These are phyloP conservation scores for Terfezia claveryi DNA, from an alignment of 495 filamentous ascomycete genomes.

Conservation along the genomic window DNA sequence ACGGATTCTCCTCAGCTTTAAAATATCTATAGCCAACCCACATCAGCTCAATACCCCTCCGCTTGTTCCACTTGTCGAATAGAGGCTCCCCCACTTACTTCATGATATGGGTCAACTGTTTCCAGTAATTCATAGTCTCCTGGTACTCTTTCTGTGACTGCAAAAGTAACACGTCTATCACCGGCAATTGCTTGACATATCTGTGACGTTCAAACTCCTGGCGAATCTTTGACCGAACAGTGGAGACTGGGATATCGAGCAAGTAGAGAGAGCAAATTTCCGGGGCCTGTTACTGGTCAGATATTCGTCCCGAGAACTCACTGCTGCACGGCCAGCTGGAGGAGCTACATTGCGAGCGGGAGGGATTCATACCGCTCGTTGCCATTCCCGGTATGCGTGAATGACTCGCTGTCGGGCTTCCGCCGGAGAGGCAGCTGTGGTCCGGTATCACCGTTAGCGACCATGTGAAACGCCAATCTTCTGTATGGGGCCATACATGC, in stretches of 20 bases:
- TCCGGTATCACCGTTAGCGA: neutral
- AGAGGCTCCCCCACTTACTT: slow-evolving; percentile 31
- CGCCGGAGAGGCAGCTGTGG: neutral
- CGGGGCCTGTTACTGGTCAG: slow-evolving; percentile 94
- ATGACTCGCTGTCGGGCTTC: neutral
- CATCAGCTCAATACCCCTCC: neutral
- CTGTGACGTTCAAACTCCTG: slow-evolving; percentile 95
- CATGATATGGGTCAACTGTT: slow-evolving; percentile 86
- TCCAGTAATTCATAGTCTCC: slow-evolving; percentile 99
- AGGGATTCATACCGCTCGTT: neutral
- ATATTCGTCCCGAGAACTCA: slow-evolving; percentile 48
- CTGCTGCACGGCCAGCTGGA: slow-evolving; percentile 41
- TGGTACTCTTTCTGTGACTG: slow-evolving; percentile 83
- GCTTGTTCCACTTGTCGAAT: neutral
- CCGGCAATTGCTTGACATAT: slow-evolving; percentile 53
- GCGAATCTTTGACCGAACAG: slow-evolving; percentile 77
- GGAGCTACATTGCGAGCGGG: too few relatives aligned
- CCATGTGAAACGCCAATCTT: neutral
- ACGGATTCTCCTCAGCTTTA: slow-evolving; percentile 65
- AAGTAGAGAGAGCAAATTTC: slow-evolving; percentile 95
- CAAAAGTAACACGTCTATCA: slow-evolving; percentile 71
- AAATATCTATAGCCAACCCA: slow-evolving; percentile 31
- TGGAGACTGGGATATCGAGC: slow-evolving; percentile 66
- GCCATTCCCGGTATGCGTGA: neutral
- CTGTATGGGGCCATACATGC: neutral